These are phyloP conservation scores for Teratosphaeria viscida DNA, from an alignment of 2,329 filamentous ascomycete genomes.

Conservation along the genomic window DNA sequence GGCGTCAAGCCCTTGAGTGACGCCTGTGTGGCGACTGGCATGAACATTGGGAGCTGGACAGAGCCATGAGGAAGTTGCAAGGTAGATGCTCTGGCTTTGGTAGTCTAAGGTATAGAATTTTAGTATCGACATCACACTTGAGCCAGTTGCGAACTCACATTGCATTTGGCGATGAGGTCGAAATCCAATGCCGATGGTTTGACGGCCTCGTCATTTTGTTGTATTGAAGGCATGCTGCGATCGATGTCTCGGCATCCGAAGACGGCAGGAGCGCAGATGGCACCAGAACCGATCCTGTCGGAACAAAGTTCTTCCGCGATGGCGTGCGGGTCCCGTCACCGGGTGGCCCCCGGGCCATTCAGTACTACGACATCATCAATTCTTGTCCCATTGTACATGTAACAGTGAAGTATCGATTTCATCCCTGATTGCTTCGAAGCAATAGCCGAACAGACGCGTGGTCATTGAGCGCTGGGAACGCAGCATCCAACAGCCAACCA, in stretches of 20 bases:
- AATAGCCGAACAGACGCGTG: no score
- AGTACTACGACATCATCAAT: not conserved
- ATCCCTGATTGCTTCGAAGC: no score
- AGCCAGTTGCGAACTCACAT: slow-evolving; percentile 45
- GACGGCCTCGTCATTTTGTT: slow-evolving; percentile 14
- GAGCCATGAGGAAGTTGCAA: slow-evolving; percentile 84
- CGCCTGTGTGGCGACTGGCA: slow-evolving; percentile 96
- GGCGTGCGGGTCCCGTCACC: not conserved
- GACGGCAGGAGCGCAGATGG: not conserved
- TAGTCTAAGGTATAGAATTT: slow-evolving; percentile 53
- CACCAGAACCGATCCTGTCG: not conserved
- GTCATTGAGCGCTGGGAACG: no score
- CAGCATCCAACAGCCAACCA: no score
- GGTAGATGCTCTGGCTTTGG: slow-evolving; percentile 80
- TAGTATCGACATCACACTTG: not conserved
- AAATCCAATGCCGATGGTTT: slow-evolving; percentile 57
- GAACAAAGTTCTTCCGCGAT: not conserved
- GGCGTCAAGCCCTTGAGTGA: slow-evolving; percentile 91
- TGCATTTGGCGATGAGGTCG: slow-evolving; percentile 67
- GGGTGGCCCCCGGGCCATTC: not conserved
- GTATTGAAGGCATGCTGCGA: not conserved
- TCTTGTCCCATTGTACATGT: no score
- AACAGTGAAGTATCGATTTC: no score
- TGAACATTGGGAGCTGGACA: slow-evolving; percentile 87
- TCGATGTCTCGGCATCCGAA: not conserved